Evolutionary conservation across 345 rosid genomes (phyloP).

Genomic region (Hirschfeldia incana): DNA sequence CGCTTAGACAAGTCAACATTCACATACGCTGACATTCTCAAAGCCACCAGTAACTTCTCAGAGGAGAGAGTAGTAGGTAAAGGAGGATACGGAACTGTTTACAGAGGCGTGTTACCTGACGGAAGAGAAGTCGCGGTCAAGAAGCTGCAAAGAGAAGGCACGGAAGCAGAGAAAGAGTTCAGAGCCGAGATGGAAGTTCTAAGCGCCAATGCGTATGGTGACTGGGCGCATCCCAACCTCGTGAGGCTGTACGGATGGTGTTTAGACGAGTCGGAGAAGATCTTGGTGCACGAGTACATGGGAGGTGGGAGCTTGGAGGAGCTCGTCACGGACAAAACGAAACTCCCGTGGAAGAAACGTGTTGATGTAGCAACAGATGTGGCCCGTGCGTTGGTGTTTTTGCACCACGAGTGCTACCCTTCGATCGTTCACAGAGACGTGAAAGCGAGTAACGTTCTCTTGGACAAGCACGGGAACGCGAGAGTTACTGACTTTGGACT

Average conservation of each 20-base stretch:
- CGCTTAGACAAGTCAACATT: conserved; percentile 76
- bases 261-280: conserved; percentile 69
- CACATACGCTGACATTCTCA: conserved; percentile 76
- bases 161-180: conserved; percentile 85
- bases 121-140: conserved; percentile 91
- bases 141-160: conserved; percentile 82
- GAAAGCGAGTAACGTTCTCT: conserved; percentile 88
- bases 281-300: conserved; percentile 87
- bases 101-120: conserved; percentile 71
- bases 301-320: conserved; percentile 90
- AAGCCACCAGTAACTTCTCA: conserved; percentile 77
- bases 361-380: conserved; percentile 66
- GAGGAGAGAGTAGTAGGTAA: conserved; percentile 75
- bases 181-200: conserved; percentile 94
- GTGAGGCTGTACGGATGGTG: conserved; percentile 94
- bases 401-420: conserved; percentile 91
- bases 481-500: conserved; percentile 89
- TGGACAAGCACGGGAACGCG: conserved; percentile 70
- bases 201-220: conserved; percentile 67
- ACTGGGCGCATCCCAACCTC: conserved; percentile 93
- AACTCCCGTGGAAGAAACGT: conserved; percentile 65
- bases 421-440: conserved; percentile 92
- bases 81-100: conserved; percentile 90
- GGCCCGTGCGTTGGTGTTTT: conserved; percentile 67
- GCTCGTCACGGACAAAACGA: conserved; percentile 57